These are phyloP conservation scores for Cornus controversa DNA, from an alignment of 148 eudicot genomes.

Conservation along the genomic window DNA sequence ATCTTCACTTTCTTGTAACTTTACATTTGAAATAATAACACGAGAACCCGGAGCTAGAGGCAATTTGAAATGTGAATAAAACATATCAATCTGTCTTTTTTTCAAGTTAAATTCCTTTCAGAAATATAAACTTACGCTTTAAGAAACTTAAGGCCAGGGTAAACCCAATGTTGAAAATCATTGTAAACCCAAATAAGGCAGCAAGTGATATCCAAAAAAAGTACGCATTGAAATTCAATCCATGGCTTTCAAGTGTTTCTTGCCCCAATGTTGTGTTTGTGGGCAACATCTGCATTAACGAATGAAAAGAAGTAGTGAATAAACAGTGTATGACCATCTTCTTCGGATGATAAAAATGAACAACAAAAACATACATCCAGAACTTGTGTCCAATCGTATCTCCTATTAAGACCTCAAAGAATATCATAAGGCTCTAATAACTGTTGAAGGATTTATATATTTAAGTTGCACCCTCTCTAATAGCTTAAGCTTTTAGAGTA, in stretches of 20 bases:
- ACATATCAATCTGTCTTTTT: background rate
- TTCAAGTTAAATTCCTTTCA: background rate
- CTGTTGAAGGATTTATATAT: no score
- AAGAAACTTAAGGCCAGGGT: constrained; percentile 58
- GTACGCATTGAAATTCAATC: constrained; percentile 45
- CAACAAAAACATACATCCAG: background rate
- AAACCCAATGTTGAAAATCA: constrained; percentile 55
- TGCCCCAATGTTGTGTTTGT: constrained; percentile 60
- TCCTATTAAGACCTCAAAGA: no score
- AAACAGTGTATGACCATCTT: background rate
- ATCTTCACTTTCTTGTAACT: constrained; percentile 31
- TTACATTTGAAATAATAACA: constrained; percentile 63
- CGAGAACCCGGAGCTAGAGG: constrained; percentile 60
- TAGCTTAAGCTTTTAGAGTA: no score
- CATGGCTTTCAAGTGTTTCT: constrained; percentile 56
- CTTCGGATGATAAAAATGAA: background rate
- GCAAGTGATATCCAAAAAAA: constrained; percentile 62
- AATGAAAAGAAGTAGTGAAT: background rate
- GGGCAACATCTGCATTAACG: constrained; percentile 28
- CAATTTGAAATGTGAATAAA: background rate
- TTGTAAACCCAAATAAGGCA: constrained; percentile 52
- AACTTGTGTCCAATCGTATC: no score
- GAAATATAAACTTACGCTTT: constrained; percentile 47
- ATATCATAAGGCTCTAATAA: no score
- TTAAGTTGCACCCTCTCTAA: no score